phyloP scores from a whole-genome alignment of 2,329 filamentous ascomycete species.

The Colletotrichum plurivorum region DNA sequence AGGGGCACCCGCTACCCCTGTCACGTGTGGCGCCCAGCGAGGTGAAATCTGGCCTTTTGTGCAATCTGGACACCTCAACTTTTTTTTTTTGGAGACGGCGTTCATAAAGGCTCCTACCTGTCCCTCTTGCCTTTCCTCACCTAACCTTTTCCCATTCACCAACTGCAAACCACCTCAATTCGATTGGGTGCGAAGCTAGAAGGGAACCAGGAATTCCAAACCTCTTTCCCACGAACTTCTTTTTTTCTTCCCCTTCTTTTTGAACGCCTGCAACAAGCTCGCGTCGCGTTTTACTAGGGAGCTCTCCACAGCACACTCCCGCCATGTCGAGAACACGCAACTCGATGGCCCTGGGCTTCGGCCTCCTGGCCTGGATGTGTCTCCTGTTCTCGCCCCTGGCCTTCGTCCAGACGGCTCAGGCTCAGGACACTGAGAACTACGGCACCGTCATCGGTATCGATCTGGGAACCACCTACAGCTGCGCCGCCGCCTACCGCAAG shows the following conservation, averaged over 20 bases:
- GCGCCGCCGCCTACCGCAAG: slow-evolving; percentile 96
- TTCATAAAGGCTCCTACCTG: slow-evolving; percentile 53
- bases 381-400: slow-evolving; percentile 90
- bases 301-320: slow-evolving; percentile 36
- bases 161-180: slow-evolving; percentile 38
- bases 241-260: slow-evolving; percentile 28
- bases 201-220: slow-evolving; percentile 23
- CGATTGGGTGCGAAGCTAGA: slow-evolving; percentile 37
- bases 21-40: slow-evolving; percentile 49
- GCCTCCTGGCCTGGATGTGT: slow-evolving; percentile 91
- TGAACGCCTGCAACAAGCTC: slow-evolving; percentile 10
- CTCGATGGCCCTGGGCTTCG: slow-evolving; percentile 84
- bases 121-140: slow-evolving; percentile 43
- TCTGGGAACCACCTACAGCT: slow-evolving; percentile 90
- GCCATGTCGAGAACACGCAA: slow-evolving; percentile 72
- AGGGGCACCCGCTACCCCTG: slow-evolving; percentile 42
- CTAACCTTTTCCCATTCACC: slow-evolving; percentile 36
- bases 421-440: slow-evolving; percentile 82
- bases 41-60: slow-evolving; percentile 66
- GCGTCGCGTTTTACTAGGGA: slow-evolving; percentile 34
- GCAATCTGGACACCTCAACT: slow-evolving; percentile 61
- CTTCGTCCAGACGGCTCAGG: slow-evolving; percentile 82
- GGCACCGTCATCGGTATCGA: slow-evolving; percentile 96
- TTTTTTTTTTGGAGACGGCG: slow-evolving; percentile 49
- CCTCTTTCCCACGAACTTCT: slow-evolving; percentile 12